Evolutionary conservation across 2,329 filamentous ascomycete genomes (phyloP).

Genomic region (Monosporascus cannonballus): DNA sequence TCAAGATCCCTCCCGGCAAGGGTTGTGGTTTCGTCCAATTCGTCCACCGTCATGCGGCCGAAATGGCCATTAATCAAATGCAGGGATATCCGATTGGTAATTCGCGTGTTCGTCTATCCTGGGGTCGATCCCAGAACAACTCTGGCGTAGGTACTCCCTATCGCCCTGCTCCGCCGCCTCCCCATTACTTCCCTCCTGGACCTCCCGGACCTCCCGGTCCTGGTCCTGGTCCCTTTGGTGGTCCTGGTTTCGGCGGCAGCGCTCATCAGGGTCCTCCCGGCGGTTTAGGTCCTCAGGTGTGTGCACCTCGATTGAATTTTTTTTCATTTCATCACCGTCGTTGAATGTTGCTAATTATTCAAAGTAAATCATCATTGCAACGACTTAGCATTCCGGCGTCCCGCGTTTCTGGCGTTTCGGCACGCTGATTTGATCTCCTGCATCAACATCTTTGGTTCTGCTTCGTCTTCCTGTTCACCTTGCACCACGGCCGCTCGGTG

Average conservation of each 20-base stretch:
- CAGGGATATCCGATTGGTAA: slow-evolving; percentile 99
- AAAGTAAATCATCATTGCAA: slow-evolving; percentile 15
- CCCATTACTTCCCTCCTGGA: slow-evolving; percentile 27
- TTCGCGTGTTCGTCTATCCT: slow-evolving; percentile 93
- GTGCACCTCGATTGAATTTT: slow-evolving; percentile 3
- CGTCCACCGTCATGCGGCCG: slow-evolving; percentile 94
- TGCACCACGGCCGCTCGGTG: slow-evolving; percentile 7
- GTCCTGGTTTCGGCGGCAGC: slow-evolving; percentile 15
- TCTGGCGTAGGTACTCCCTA: slow-evolving; percentile 97
- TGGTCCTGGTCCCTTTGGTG: slow-evolving; percentile 15
- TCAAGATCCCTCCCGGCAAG: slow-evolving; percentile 99
- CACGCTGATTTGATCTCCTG: slow-evolving; percentile 20
- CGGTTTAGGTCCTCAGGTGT: slow-evolving; percentile 27
- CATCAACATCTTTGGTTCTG: slow-evolving; percentile 25
- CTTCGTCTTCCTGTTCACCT: slow-evolving; percentile 16
- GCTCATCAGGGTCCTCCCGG: slow-evolving; percentile 17
- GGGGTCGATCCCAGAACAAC: slow-evolving; percentile 99
- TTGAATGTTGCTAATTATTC: not conserved
- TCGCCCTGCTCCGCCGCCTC: slow-evolving; percentile 68
- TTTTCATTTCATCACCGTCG: not conserved
- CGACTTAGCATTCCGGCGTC: slow-evolving; percentile 27
- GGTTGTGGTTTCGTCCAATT: slow-evolving; percentile 99
- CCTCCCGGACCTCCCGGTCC: slow-evolving; percentile 19
- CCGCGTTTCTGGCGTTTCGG: slow-evolving; percentile 27
- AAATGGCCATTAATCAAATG: slow-evolving; percentile 99